Conservation (phyloP, 257 asterid species). For the Anisodus acutangulus region DNA sequence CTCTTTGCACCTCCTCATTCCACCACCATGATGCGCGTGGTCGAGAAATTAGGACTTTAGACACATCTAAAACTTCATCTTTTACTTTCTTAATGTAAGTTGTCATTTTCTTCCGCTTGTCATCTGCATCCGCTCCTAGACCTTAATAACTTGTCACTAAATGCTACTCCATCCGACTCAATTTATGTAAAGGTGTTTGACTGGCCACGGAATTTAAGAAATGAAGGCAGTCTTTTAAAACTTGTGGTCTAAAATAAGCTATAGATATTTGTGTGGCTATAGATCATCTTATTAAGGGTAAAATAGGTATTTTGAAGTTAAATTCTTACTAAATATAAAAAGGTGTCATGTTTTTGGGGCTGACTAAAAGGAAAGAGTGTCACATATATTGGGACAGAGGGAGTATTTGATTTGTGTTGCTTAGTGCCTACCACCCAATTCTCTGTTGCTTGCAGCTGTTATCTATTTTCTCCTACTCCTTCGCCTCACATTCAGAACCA, state of each 20-base stretch:
- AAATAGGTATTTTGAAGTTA: too few species aligned
- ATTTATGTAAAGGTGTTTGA: too few species aligned
- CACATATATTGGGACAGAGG: too few species aligned
- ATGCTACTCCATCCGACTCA: too few species aligned
- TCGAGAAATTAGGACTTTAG: not conserved
- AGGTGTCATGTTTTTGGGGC: too few species aligned
- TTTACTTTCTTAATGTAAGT: not conserved
- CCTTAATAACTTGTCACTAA: not conserved
- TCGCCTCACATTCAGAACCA: not conserved
- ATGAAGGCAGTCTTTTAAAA: too few species aligned
- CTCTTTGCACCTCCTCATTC: not conserved
- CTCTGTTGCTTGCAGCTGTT: not conserved
- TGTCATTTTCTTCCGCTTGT: not conserved
- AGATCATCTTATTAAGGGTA: too few species aligned
- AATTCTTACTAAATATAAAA: too few species aligned
- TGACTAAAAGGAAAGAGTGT: too few species aligned
- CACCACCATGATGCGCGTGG: not conserved
- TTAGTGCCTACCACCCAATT: not conserved
- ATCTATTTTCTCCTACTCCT: not conserved
- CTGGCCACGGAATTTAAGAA: too few species aligned
- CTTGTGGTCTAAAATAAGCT: too few species aligned
- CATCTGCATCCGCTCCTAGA: not conserved
- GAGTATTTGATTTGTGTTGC: not conserved
- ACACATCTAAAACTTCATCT: not conserved
- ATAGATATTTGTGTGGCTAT: too few species aligned